Percentiles rank a stretch among this genome's conserved stretches.
phyloP scores from a whole-genome alignment of 805 yeast genomes.

The Lachancea kluyveri region DNA sequence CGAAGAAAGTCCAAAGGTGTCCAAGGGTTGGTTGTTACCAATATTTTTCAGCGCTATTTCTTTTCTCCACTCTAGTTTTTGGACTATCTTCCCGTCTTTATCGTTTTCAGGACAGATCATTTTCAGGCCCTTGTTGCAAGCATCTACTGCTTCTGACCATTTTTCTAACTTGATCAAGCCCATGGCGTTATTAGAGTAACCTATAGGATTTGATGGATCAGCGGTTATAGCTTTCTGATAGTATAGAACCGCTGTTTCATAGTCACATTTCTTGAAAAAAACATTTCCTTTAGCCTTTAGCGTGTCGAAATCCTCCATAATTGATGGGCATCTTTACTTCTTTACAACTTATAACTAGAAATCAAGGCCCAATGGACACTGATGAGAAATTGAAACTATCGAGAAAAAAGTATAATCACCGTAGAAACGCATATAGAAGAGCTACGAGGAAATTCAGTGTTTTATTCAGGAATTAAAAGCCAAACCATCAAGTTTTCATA shows the following conservation, averaged over 20 bases:
- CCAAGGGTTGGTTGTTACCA: too few species aligned
- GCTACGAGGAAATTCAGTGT: too few species aligned
- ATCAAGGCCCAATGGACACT: too few species aligned
- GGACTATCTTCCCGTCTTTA: slow-evolving; percentile 29
- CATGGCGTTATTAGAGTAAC: slow-evolving; percentile 65
- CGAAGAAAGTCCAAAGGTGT: too few species aligned
- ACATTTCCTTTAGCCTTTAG: slow-evolving; percentile 43
- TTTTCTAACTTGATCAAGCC: slow-evolving; percentile 48
- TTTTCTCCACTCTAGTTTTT: slow-evolving; percentile 49
- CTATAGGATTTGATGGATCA: slow-evolving; percentile 45
- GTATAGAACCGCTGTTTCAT: slow-evolving; percentile 41
- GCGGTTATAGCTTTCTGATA: slow-evolving; percentile 51
- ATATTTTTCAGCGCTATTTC: slow-evolving; percentile 35
- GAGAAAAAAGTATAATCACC: too few species aligned
- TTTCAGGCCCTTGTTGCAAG: slow-evolving; percentile 44
- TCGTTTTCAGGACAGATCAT: slow-evolving; percentile 7
- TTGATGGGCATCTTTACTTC: too few species aligned
- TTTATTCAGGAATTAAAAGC: too few species aligned
- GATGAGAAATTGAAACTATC: too few species aligned
- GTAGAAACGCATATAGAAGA: too few species aligned
- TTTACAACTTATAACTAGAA: too few species aligned
- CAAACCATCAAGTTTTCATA: too few species aligned
- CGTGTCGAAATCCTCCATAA: slow-evolving; percentile 25
- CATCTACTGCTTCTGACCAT: slow-evolving; percentile 43
- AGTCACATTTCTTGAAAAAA: slow-evolving; percentile 42